A percentile compares a stretch with the other conserved stretches of the same genome.
Evolutionary conservation across 345 rosid species (phyloP).

Genomic region (Gossypium herbaceum): DNA sequence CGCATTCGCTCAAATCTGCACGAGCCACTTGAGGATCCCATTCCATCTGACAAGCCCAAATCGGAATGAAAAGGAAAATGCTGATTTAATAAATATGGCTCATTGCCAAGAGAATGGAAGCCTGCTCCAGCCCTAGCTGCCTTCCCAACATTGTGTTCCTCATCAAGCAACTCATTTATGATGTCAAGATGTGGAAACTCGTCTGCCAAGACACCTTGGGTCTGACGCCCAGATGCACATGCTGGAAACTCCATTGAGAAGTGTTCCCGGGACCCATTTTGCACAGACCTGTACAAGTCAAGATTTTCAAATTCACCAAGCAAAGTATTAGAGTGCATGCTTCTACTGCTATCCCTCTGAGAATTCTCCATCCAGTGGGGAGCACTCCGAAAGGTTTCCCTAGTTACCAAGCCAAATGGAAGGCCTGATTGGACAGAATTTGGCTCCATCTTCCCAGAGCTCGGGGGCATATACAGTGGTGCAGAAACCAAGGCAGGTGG

Average conservation of each 20-base stretch:
- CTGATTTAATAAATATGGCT: slow-evolving; percentile 43
- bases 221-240: slow-evolving; percentile 48
- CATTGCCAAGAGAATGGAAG: slow-evolving; percentile 32
- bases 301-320: slow-evolving; percentile 29
- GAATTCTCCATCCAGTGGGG: slow-evolving; percentile 56
- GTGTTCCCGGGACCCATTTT: slow-evolving; percentile 31
- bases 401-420: slow-evolving; percentile 40
- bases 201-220: slow-evolving; percentile 49
- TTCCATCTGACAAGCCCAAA: slow-evolving; percentile 37
- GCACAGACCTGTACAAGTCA: slow-evolving; percentile 28
- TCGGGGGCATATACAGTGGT: slow-evolving; percentile 39
- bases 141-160: slow-evolving; percentile 50
- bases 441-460: slow-evolving; percentile 43
- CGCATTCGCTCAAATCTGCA: slow-evolving; percentile 55
- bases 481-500: slow-evolving; percentile 42
- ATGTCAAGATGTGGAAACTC: slow-evolving; percentile 94
- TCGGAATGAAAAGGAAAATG: slow-evolving; percentile 54
- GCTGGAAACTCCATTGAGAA: slow-evolving; percentile 34
- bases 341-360: slow-evolving; percentile 38
- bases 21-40: slow-evolving; percentile 37
- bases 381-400: slow-evolving; percentile 47
- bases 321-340: slow-evolving; percentile 29
- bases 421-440: slow-evolving; percentile 43
- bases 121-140: slow-evolving; percentile 28
- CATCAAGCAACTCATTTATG: slow-evolving; percentile 89